These are phyloP conservation scores for Phoma sp. DNA, from an alignment of 2,329 filamentous ascomycete genomes.

Conservation along the genomic window DNA sequence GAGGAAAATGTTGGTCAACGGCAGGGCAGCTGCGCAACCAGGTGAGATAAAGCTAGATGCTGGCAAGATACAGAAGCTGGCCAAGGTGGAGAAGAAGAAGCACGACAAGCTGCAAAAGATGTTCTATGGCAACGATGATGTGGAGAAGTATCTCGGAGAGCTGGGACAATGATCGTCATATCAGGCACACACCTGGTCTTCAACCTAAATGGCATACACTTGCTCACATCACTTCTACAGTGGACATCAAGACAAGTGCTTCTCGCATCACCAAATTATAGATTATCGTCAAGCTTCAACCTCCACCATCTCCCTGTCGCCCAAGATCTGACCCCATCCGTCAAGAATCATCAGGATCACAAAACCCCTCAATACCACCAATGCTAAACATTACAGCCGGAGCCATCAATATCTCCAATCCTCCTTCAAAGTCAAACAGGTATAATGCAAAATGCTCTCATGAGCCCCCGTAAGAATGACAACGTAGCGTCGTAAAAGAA, in stretches of 20 bases:
- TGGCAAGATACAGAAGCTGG: conserved; percentile 70
- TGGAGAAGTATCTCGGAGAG: conserved; percentile 73
- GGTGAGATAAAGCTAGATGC: conserved; percentile 62
- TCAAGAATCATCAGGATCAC: not conserved
- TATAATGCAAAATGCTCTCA: conserved; percentile 16
- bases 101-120: conserved; percentile 69
- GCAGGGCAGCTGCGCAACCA: conserved; percentile 44
- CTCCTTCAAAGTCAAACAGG: conserved; percentile 17
- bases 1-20: conserved; percentile 36
- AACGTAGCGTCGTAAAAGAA: conserved; percentile 44
- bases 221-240: not conserved
- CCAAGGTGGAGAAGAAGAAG: conserved; percentile 66
- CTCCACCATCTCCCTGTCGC: not conserved
- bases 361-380: conserved; percentile 3
- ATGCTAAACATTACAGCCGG: conserved; percentile 27
- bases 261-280: conserved; percentile 14
- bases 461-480: conserved; percentile 31
- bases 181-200: no score
- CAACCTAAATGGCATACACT: no score
- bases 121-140: conserved; percentile 76
- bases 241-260: not conserved
- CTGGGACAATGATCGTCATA: not conserved
- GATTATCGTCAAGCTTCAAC: conserved; percentile 8
- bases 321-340: not conserved
- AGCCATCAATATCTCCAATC: conserved; percentile 19